Evolutionary conservation across 2,329 filamentous ascomycete species (phyloP).

Genomic region (Penicillium sp.): DNA sequence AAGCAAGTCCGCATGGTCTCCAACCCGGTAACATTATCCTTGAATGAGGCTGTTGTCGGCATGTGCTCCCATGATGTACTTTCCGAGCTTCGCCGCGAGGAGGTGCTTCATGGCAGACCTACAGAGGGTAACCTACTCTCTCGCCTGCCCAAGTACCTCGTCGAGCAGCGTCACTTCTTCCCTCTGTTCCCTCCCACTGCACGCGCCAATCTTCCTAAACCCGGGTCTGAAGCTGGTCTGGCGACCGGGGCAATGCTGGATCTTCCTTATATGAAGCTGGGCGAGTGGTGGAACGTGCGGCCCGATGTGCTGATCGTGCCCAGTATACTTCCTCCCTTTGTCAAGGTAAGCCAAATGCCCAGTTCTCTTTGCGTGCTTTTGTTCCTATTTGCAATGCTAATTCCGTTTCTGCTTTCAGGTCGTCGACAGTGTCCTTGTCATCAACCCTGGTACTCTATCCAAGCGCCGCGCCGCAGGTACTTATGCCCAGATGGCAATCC

Average conservation of each 20-base stretch:
- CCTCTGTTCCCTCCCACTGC: constrained; percentile 79
- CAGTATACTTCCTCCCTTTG: constrained; percentile 77
- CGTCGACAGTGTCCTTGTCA: constrained; percentile 78
- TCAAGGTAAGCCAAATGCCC: constrained; percentile 59
- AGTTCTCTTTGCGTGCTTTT: neutral
- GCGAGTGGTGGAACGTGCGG: constrained; percentile 79
- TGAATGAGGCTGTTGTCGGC: constrained; percentile 82
- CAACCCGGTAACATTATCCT: constrained; percentile 80
- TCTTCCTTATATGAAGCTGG: constrained; percentile 75
- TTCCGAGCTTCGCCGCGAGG: constrained; percentile 72
- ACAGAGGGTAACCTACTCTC: constrained; percentile 59
- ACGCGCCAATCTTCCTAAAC: constrained; percentile 61
- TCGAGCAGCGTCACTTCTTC: constrained; percentile 88
- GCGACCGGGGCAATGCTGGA: constrained; percentile 76
- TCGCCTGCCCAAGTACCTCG: constrained; percentile 67
- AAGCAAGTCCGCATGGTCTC: constrained; percentile 73
- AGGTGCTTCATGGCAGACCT: constrained; percentile 56
- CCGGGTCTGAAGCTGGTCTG: constrained; percentile 54
- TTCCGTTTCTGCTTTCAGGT: constrained; percentile 54
- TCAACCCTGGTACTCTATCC: constrained; percentile 84
- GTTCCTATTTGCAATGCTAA: neutral
- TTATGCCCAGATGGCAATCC: constrained; percentile 72
- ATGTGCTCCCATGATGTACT: constrained; percentile 80
- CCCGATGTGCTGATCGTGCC: constrained; percentile 83
- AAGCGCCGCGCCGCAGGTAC: constrained; percentile 81